A percentile compares a stretch with the other conserved stretches of the same genome.
Evolutionary conservation across 1,139 yeast genomes (phyloP).

Genomic region (Insectozyma bohioensis): DNA sequence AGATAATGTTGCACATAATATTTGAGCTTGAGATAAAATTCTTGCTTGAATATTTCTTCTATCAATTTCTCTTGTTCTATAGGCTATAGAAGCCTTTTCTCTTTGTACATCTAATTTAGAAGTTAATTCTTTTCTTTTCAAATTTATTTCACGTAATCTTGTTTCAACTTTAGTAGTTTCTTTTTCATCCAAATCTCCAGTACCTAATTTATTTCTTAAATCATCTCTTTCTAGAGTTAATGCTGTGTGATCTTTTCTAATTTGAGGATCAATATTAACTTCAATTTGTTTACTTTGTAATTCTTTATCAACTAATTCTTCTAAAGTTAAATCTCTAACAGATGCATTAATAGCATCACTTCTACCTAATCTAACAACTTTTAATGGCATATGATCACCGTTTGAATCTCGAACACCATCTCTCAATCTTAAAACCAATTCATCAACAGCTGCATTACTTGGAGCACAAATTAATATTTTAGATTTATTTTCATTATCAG

Average conservation of each 20-base stretch:
- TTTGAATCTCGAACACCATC: conserved; percentile 61
- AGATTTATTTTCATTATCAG: conserved; percentile 6
- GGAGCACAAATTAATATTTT: conserved; percentile 92
- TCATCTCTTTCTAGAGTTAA: conserved; percentile 52
- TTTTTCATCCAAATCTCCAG: conserved; percentile 32
- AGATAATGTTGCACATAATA: conserved; percentile 89
- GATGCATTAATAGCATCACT: conserved; percentile 84
- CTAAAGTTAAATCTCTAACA: conserved; percentile 81
- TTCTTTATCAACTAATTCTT: conserved; percentile 77
- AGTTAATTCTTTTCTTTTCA: conserved; percentile 66
- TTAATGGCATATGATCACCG: conserved; percentile 63
- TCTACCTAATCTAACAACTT: conserved; percentile 86
- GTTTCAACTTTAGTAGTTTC: conserved; percentile 47
- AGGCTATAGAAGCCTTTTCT: conserved; percentile 65
- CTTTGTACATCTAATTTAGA: conserved; percentile 76
- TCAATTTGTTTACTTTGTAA: conserved; percentile 44
- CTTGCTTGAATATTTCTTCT: conserved; percentile 72
- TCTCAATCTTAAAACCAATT: conserved; percentile 81
- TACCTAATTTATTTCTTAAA: conserved; percentile 39
- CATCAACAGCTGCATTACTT: conserved; percentile 98
- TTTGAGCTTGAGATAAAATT: conserved; percentile 74
- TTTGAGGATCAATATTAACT: conserved; percentile 40
- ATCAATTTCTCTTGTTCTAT: conserved; percentile 76
- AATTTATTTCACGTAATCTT: conserved; percentile 52
- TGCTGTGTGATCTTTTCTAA: conserved; percentile 53